phyloP scores from a whole-genome alignment of 192 early-diverging fungal genomes.

The Spizellomyces sp. region DNA sequence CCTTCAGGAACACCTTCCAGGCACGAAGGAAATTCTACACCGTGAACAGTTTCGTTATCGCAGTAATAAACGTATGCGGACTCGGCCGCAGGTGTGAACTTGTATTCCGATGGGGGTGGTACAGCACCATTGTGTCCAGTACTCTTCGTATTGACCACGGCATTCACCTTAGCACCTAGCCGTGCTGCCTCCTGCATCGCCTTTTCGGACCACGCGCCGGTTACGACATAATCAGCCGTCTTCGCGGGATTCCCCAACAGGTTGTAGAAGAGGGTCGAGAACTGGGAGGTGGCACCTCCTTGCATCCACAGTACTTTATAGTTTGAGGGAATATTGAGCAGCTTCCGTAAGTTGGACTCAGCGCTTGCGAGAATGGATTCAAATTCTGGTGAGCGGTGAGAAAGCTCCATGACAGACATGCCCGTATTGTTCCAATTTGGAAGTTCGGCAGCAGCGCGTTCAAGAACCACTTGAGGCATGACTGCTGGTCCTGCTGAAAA shows the following conservation, averaged over 20 bases:
- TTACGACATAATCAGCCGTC: constrained; percentile 85
- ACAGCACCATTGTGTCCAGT: constrained; percentile 53
- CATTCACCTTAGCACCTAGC: constrained; percentile 79
- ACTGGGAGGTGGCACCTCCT: constrained; percentile 92
- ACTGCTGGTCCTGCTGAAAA: constrained; percentile 86
- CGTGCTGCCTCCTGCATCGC: constrained; percentile 79
- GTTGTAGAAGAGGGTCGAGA: constrained; percentile 89
- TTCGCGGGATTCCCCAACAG: constrained; percentile 52
- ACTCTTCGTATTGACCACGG: constrained; percentile 74
- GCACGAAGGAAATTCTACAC: constrained; percentile 78
- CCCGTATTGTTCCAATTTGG: constrained; percentile 81
- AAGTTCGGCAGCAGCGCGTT: constrained; percentile 81
- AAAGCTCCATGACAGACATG: constrained; percentile 93
- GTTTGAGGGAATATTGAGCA: constrained; percentile 82
- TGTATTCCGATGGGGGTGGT: constrained; percentile 66
- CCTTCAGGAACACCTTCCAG: constrained; percentile 38
- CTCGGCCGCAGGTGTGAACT: constrained; percentile 55
- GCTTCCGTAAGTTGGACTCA: constrained; percentile 66
- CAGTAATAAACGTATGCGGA: constrained; percentile 94
- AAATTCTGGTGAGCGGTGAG: constrained; percentile 87
- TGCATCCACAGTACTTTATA: constrained; percentile 94
- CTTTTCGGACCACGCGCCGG: constrained; percentile 89
- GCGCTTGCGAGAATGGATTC: constrained; percentile 74
- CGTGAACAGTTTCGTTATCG: constrained; percentile 98
- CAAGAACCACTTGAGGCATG: constrained; percentile 81